Evolutionary conservation across 495 filamentous ascomycete genomes (phyloP), one percentile per base, ranked within the genome.

Genomic region (Apiosordaria backusii): DNA sequence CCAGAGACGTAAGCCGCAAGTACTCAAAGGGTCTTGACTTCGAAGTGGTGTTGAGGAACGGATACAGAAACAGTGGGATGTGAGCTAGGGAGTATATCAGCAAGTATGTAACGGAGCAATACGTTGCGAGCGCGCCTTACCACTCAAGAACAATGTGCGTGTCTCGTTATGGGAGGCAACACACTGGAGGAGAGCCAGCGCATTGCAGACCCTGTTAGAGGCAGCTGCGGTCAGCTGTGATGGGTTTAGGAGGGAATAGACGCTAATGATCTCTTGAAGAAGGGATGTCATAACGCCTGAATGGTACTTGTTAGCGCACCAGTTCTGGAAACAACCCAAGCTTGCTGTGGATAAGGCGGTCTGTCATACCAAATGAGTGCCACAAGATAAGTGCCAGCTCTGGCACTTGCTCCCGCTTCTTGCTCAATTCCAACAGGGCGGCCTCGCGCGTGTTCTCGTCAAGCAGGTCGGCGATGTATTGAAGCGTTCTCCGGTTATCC

Each of bases 11-110:
- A 24, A 99, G 86, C 66, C 95, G 93, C 35, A 99, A 86, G 73
- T 99, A 99, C 78, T 99, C 95, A 76, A 99, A 99, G 3, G 95
- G 95, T 40, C 95, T 88, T 5, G 93, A 97, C 77, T 99, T 99
- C 9, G 96, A 98, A 9, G 95, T 99, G 1, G 95, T 99, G 79
- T 99, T 99, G 54, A 99, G 85, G 78, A 99, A 99, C 0, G 95
- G 95, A 71, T 99, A 99, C 24, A 99, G 88, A 76, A 97, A 99
- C 18, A 99, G 87, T 16, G 95, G 95, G 60, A 99, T 98, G 74
- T 99, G 95, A n/a, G 95, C 95, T 97, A 69, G 18, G 53, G 53
- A 13, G 29, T 18, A 19, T 27, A 70, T 74, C 55, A 75, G 72
- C 62, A 21, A 50, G 27, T 24, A 52, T 57, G 15, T 22, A 52